These are phyloP conservation scores for Purpureocillium lavendulum DNA, from an alignment of 2,329 filamentous ascomycete species.

Conservation along the genomic window DNA sequence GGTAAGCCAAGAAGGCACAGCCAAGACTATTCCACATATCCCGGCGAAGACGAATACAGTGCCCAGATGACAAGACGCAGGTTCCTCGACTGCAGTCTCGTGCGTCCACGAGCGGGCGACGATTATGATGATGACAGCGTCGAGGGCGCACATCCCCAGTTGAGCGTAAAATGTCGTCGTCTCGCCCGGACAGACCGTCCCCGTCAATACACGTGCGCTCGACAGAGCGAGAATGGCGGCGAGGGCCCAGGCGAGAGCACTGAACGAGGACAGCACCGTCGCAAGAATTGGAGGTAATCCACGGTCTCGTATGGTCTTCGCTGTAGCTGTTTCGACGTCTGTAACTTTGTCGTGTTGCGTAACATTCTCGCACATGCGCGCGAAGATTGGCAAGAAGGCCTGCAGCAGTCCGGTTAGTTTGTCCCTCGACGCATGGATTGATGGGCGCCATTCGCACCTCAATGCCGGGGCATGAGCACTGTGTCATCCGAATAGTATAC, in stretches of 20 bases:
- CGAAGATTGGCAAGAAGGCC: slow-evolving; percentile 19
- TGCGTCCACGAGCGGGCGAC: slow-evolving; percentile 15
- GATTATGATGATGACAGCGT: slow-evolving; percentile 20
- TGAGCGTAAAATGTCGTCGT: slow-evolving; percentile 6
- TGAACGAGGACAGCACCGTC: slow-evolving; percentile 12
- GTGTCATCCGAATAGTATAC: slow-evolving; percentile 21
- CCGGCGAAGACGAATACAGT: slow-evolving; percentile 6
- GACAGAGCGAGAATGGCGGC: slow-evolving; percentile 10
- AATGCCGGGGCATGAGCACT: slow-evolving; percentile 20
- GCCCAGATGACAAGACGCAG: slow-evolving; percentile 6
- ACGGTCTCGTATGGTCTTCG: not conserved
- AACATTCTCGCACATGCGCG: not conserved
- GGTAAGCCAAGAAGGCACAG: slow-evolving; percentile 15
- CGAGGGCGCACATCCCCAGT: slow-evolving; percentile 17
- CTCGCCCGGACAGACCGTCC: slow-evolving; percentile 9
- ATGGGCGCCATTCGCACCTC: too few species aligned
- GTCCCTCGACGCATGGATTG: too few species aligned
- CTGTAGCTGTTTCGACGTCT: too few species aligned
- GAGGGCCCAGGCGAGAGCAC: slow-evolving; percentile 22
- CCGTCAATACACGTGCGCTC: slow-evolving; percentile 5
- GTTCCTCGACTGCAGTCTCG: slow-evolving; percentile 9
- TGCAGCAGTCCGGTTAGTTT: too few species aligned
- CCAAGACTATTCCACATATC: slow-evolving; percentile 12
- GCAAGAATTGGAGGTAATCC: not conserved
- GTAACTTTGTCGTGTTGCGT: not conserved